phyloP scores from a whole-genome alignment of 352 stramenopile species.

The Globisporangium parvum region DNA sequence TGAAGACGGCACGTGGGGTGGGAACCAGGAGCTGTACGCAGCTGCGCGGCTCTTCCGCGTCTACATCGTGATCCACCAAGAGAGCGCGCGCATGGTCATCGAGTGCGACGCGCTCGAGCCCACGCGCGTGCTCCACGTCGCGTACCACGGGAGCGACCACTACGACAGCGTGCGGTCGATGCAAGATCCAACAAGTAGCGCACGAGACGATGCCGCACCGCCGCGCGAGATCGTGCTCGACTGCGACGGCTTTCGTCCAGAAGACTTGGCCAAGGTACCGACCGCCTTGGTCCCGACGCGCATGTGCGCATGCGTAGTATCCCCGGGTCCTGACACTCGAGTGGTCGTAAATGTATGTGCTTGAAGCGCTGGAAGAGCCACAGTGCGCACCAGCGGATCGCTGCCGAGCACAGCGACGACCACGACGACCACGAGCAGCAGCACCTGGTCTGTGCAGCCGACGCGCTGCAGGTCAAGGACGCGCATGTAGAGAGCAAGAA shows the following conservation, averaged over 20 bases:
- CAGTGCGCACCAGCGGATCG: slow-evolving; percentile 1
- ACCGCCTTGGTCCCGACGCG: no score
- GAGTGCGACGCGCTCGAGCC: slow-evolving; percentile 59
- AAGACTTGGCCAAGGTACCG: slow-evolving; percentile 61
- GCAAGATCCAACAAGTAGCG: slow-evolving; percentile 18
- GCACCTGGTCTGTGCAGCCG: neutral
- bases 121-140: slow-evolving; percentile 43
- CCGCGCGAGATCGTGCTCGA: slow-evolving; percentile 49
- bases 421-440: neutral
- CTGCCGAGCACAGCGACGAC: neutral
- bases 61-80: slow-evolving; percentile 76
- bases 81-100: slow-evolving; percentile 58
- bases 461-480: slow-evolving; percentile 5
- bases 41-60: slow-evolving; percentile 63
- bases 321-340: neutral
- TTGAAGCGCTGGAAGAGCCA: slow-evolving; percentile 13
- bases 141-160: slow-evolving; percentile 73
- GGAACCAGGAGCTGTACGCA: slow-evolving; percentile 79
- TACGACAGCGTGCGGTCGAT: slow-evolving; percentile 74
- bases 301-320: neutral
- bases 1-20: slow-evolving; percentile 75
- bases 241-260: slow-evolving; percentile 45
- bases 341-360: neutral
- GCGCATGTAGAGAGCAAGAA: slow-evolving; percentile 36
- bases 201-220: slow-evolving; percentile 22